A percentile compares a stretch with the other conserved stretches of the same genome.
phyloP scores from a whole-genome alignment of 1,139 yeast genomes.

The Wickerhamomyces sp. region DNA sequence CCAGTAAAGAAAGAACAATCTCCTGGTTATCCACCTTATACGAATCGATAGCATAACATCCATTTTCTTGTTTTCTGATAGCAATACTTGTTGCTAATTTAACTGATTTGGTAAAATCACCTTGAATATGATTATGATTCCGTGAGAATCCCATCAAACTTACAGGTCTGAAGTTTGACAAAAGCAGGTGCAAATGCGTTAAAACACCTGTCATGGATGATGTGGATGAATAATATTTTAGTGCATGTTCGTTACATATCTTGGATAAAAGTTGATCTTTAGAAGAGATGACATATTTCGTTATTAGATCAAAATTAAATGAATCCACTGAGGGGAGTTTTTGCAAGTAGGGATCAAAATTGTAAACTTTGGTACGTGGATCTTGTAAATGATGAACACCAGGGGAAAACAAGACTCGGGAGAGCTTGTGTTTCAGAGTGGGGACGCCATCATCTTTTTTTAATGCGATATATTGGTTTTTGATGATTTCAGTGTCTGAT shows the following conservation, averaged over 20 bases:
- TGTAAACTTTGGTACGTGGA: conserved; percentile 67
- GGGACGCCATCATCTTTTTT: conserved; percentile 30
- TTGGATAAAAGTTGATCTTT: conserved; percentile 50
- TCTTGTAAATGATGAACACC: conserved; percentile 81
- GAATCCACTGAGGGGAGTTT: conserved; percentile 62
- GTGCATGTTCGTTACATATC: conserved; percentile 39
- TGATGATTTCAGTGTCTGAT: not conserved
- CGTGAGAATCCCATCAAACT: conserved; percentile 41
- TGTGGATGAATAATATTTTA: conserved; percentile 71
- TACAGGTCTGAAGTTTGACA: conserved; percentile 59
- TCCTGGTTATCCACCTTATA: conserved; percentile 70
- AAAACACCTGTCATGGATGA: conserved; percentile 80
- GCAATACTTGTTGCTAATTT: conserved; percentile 40
- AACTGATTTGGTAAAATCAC: conserved; percentile 32
- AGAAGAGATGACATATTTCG: conserved; percentile 62
- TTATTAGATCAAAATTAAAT: conserved; percentile 57
- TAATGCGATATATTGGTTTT: not conserved
- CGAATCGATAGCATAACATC: conserved; percentile 58
- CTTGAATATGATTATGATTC: conserved; percentile 31
- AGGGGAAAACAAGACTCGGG: conserved; percentile 71
- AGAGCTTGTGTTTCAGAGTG: conserved; percentile 55
- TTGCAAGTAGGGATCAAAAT: conserved; percentile 61
- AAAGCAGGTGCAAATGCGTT: conserved; percentile 63
- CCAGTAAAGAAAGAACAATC: conserved; percentile 69
- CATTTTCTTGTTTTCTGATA: conserved; percentile 34